Evolutionary conservation across 1,139 yeast genomes (phyloP), one percentile per base, ranked within the genome.

Genomic region (Starmera stellimalicola): DNA sequence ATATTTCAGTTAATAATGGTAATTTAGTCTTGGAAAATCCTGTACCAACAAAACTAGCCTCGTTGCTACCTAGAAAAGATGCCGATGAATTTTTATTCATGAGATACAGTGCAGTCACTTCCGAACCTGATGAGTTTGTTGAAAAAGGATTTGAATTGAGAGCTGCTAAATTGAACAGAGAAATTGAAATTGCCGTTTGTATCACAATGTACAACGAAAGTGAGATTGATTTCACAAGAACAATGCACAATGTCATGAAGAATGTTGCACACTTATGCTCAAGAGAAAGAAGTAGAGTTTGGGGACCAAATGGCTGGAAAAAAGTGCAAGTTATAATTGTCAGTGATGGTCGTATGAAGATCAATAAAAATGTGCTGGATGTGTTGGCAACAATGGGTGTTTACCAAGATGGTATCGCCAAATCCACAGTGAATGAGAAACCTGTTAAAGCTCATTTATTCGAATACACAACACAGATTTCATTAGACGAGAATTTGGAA

Each of bases 231-330:
- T 75, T 91, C 54, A 84, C 96, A 1, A 73, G 97, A 58, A 91
- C 97, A 0, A 68, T 91, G 71, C 95, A 91, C 54, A 81, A 94
- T 0, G 91, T 88, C 16, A 84, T 88, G 84, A 81, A 78, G 48
- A 91, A 91, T 56, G 74, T 91, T 42, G 84, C 95, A 3, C 93
- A 87, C 49, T 64, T 91, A 34, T 78, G 94, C 52, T 73, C 80
- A 12, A 73, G 97, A 54, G 70, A 73, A 36, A 80, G 77, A 52
- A 80, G 94, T 27, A 66, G 82, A 32, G 79, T 80, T 15, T 91
- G 98, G 98, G 97, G 97, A 7, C 77, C 77, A 44, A 93, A 87
- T 41, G 83, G 94, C 17, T 91, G 98, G 98, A 85, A 91, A 53
- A 88, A 87, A 56, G 77, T 88, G 22, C 95, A 88, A 38, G 95